Conservation (phyloP, 371 early-diverging fungal genomes). For the Dipsacomyces acuminosporus region DNA sequence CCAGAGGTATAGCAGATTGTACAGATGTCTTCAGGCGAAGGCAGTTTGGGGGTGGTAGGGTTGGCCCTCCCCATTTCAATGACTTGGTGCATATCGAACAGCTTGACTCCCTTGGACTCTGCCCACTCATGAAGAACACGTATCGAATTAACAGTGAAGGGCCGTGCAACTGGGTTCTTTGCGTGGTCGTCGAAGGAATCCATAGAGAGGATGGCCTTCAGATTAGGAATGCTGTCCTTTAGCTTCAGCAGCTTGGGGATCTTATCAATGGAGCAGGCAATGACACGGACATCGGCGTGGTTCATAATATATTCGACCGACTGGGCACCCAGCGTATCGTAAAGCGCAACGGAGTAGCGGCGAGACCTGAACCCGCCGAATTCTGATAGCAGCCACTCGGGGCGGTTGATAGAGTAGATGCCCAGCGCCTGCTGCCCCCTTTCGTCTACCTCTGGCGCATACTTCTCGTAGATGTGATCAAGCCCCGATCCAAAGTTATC, state of each 20-base stretch:
- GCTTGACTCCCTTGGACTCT: constrained; percentile 32
- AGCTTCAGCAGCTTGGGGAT: constrained; percentile 60
- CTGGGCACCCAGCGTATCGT: constrained; percentile 86
- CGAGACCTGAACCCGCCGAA: constrained; percentile 62
- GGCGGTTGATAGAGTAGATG: constrained; percentile 79
- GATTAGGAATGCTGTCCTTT: constrained; percentile 52
- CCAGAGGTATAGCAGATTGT: constrained; percentile 98
- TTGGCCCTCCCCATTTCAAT: constrained; percentile 57
- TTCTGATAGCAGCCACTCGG: constrained; percentile 90
- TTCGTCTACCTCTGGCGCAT: constrained; percentile 1
- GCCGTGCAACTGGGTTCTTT: constrained; percentile 25
- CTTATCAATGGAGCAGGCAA: constrained; percentile 82
- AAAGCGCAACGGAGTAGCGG: constrained; percentile 77
- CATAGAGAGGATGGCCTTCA: constrained; percentile 74
- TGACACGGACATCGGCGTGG: constrained; percentile 64
- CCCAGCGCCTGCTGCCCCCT: constrained; percentile 50
- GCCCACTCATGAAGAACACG: constrained; percentile 54
- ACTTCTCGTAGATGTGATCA: constrained; percentile 16
- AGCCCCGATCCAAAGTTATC: constrained; percentile 61
- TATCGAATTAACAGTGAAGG: constrained; percentile 37
- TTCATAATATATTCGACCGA: constrained; percentile 76
- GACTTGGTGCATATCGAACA: constrained; percentile 55
- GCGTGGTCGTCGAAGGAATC: constrained; percentile 49
- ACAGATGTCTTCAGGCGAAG: constrained; percentile 69
- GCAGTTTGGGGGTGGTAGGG: constrained; percentile 47